Evolutionary conservation across 1,139 yeast genomes (phyloP), one percentile per base, ranked within the genome.

Genomic region (Saccharomyces pastorianus): DNA sequence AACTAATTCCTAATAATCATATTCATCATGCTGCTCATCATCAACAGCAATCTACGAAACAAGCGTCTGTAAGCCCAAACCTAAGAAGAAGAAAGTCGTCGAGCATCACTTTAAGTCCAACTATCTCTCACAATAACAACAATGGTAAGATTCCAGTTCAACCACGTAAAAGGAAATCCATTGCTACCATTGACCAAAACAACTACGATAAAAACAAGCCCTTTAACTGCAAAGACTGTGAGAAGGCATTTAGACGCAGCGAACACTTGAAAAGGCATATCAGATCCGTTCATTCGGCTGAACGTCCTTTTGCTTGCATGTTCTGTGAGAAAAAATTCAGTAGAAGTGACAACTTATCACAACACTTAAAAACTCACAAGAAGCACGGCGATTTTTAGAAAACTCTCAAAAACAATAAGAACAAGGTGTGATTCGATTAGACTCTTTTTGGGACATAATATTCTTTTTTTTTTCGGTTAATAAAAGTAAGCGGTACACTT

Each of bases 181-280:
- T 38, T 20, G 11, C 44, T 38, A 20, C 44, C 26, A 38, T 38
- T 38, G 44, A 38, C 11, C 44, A 13, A 2, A 38, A 38, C 26
- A 38, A 20, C 44, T 38, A 55, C 47, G 68, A 63, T 32, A 67
- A 64, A 29, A 64, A 64, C 25, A 73, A 73, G 57, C 74, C 75
- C 20, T 73, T 73, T 64, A 69, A 70, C 55, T 74, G 77, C 56
- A 61, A 63, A 7, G 63, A 66, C 17, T 74, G 77, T 60, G 61
- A 65, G 47, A 72, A 72, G 56, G 68, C 71, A 46, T 87, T 87
- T 73, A 81, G 86, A 64, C 78, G 95, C 58, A 86, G 84, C 62
- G 95, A 87, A 66, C 95, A 87, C 67, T 75, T 87, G 62, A 86
- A 85, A 66, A 76, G 95, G 56, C 95, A 87, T 66, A 79, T 84